A percentile compares a stretch with the other conserved stretches of the same genome.
phyloP scores from a whole-genome alignment of 768 basidiomycete species.

The Pleurotus eryngii region DNA sequence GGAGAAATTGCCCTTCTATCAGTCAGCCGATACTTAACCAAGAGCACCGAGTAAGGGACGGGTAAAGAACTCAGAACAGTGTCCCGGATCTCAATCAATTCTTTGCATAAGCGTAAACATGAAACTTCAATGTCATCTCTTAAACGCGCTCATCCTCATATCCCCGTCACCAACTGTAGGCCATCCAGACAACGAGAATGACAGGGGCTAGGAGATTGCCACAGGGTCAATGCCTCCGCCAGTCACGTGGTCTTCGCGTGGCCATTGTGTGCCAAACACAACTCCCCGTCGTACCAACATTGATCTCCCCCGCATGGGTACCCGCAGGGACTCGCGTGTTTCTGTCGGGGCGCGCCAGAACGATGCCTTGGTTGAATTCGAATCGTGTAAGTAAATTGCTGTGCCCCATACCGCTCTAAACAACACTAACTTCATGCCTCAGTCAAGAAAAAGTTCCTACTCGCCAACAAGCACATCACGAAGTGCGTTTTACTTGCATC shows the following conservation, averaged over 20 bases:
- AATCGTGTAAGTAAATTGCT: constrained; percentile 62
- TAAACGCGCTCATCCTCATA: too few species aligned
- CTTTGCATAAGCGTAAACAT: too few species aligned
- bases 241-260: not conserved
- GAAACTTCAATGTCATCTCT: too few species aligned
- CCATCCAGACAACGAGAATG: too few species aligned
- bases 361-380: constrained; percentile 81
- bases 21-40: too few species aligned
- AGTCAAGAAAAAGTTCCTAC: constrained; percentile 93
- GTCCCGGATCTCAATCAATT: too few species aligned
- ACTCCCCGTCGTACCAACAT: constrained; percentile 6
- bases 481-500: constrained; percentile 51
- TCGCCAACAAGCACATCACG: constrained; percentile 89
- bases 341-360: constrained; percentile 67
- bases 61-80: too few species aligned
- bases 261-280: not conserved
- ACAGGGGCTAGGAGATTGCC: too few species aligned
- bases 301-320: constrained; percentile 36
- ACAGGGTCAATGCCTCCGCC: too few species aligned
- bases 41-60: too few species aligned
- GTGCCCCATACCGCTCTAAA: constrained; percentile 15
- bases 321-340: constrained; percentile 59
- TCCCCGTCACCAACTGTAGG: too few species aligned
- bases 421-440: constrained; percentile 29
- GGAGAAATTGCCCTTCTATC: not conserved